phyloP scores from a whole-genome alignment of 805 yeast genomes.

The Wickerhamomyces queroliae region DNA sequence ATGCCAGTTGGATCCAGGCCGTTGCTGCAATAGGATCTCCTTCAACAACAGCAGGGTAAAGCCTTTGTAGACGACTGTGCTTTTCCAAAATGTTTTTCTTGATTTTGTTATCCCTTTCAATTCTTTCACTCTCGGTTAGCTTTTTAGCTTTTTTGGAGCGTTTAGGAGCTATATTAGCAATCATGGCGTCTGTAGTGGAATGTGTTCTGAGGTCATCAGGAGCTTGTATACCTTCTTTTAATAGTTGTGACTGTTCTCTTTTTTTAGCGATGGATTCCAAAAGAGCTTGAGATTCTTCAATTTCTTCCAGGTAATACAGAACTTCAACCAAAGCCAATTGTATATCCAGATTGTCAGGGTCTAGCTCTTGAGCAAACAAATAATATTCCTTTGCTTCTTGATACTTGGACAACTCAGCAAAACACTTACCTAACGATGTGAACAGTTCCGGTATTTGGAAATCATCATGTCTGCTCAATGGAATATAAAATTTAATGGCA shows the following conservation, averaged over 20 bases:
- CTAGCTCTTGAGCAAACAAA: constrained; percentile 43
- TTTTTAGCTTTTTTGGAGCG: constrained; percentile 26
- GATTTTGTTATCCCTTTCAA: constrained; percentile 52
- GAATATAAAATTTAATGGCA: constrained; percentile 62
- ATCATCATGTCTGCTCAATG: constrained; percentile 51
- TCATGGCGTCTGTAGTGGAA: constrained; percentile 12
- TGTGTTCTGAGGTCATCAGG: not conserved
- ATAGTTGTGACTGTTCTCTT: constrained; percentile 21
- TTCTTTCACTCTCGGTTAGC: constrained; percentile 38
- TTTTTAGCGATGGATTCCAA: constrained; percentile 48
- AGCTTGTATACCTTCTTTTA: constrained; percentile 18
- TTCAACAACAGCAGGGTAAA: constrained; percentile 39
- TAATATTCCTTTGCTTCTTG: constrained; percentile 58
- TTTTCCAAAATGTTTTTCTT: constrained; percentile 51
- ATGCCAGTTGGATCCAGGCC: constrained; percentile 80
- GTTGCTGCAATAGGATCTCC: constrained; percentile 57
- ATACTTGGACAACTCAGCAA: constrained; percentile 65
- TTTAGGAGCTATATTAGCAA: constrained; percentile 13
- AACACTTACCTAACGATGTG: constrained; percentile 67
- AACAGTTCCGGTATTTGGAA: constrained; percentile 41
- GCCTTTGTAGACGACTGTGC: constrained; percentile 46
- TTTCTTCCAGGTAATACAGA: constrained; percentile 58
- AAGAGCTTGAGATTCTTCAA: constrained; percentile 47
- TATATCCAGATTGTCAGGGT: constrained; percentile 64
- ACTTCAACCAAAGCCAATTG: constrained; percentile 80